phyloP scores from a whole-genome alignment of 176 grass and related monocot genomes.

The Themeda triandra region DNA sequence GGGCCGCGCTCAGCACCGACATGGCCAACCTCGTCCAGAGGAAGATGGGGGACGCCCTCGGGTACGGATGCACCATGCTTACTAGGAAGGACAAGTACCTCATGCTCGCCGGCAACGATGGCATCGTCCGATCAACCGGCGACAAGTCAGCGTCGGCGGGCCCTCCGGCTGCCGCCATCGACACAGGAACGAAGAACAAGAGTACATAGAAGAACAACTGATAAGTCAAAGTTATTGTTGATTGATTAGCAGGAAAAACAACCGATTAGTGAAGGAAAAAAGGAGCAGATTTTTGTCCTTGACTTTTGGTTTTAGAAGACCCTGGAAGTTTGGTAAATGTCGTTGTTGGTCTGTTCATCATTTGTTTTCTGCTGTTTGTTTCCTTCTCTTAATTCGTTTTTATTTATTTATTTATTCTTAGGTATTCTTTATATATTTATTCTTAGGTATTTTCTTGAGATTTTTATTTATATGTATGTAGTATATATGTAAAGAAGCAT shows the following conservation, averaged over 20 bases:
- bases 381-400: too few relatives aligned
- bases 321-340: neutral
- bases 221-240: neutral
- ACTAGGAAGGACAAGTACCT: conserved; percentile 86
- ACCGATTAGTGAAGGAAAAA: too few relatives aligned
- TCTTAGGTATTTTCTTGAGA: neutral
- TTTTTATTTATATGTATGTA: neutral
- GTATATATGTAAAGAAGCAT: neutral
- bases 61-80: conserved; percentile 62
- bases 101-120: conserved; percentile 76
- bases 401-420: too few relatives aligned
- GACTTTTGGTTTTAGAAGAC: neutral
- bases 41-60: conserved; percentile 56
- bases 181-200: neutral
- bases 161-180: too few relatives aligned
- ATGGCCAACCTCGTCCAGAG: conserved; percentile 64
- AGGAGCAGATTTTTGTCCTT: neutral
- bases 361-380: neutral
- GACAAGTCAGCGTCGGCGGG: neutral
- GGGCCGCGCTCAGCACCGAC: conserved; percentile 18
- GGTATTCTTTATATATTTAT: neutral
- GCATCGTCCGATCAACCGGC: conserved; percentile 6
- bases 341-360: neutral
- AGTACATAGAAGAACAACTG: neutral
- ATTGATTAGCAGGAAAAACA: neutral